These are phyloP conservation scores for Leishmania major DNA, from an alignment of 208 protist genomes.

Conservation along the genomic window DNA sequence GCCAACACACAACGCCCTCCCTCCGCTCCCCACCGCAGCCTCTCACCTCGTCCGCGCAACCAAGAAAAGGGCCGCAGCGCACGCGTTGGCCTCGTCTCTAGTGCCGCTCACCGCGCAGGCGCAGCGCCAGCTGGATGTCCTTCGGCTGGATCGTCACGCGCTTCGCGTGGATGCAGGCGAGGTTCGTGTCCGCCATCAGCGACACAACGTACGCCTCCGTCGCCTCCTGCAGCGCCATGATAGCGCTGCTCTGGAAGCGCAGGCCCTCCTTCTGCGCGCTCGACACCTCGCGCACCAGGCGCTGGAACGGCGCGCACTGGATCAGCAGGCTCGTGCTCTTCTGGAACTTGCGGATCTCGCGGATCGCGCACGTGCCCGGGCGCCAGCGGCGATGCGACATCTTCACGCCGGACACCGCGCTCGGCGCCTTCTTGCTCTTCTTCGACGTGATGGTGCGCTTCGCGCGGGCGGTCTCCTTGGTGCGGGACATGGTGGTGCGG, in stretches of 20 bases:
- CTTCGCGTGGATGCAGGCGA: slow-evolving; percentile 86
- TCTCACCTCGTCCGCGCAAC: not conserved
- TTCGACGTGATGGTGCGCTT: too few species aligned
- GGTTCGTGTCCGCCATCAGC: slow-evolving; percentile 91
- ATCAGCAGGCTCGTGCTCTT: slow-evolving; percentile 90
- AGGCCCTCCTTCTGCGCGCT: slow-evolving; percentile 78
- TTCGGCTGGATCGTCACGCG: slow-evolving; percentile 88
- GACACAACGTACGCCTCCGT: slow-evolving; percentile 92
- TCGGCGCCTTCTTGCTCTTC: slow-evolving; percentile 97
- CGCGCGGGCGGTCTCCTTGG: slow-evolving; percentile 98
- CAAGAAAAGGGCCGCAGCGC: not conserved
- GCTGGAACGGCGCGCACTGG: slow-evolving; percentile 87
- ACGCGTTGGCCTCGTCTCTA: not conserved
- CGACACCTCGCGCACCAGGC: slow-evolving; percentile 87
- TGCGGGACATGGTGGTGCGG: slow-evolving; percentile 91
- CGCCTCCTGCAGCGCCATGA: slow-evolving; percentile 90
- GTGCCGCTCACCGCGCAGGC: slow-evolving; percentile 20
- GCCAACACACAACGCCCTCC: too few species aligned
- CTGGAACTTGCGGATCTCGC: slow-evolving; percentile 47
- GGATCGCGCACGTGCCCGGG: slow-evolving; percentile 19
- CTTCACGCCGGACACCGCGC: slow-evolving; percentile 95
- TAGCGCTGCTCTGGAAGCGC: slow-evolving; percentile 87
- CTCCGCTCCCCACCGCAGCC: too few species aligned
- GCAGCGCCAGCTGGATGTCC: slow-evolving; percentile 47
- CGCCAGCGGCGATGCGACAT: slow-evolving; percentile 65